Evolutionary conservation across 108 stramenopile genomes (phyloP), one percentile per base, ranked within the genome.

Genomic region (Stephanodiscus triporus): DNA sequence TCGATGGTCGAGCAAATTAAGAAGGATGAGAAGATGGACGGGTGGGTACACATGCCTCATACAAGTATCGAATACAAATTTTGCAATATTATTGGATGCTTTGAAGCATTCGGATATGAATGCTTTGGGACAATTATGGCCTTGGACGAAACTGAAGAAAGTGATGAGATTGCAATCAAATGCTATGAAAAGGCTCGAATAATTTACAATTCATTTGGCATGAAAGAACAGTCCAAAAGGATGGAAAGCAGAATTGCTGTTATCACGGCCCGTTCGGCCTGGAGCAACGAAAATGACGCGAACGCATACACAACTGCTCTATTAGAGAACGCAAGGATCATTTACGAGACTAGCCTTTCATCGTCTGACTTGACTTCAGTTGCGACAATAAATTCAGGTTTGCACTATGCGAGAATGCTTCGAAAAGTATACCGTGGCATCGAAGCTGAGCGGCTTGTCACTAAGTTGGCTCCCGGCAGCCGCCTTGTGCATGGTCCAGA

Each of bases 131-230:
- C 6, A 2, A 34, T 34, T 34, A 34, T 5, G 5, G 6, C 5
- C 6, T n/a, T n/a, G 2, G 48, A 49, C n/a, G 2, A 6, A 2
- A 49, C 58, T 7, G 24, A 56, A 34, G 30, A 54, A 29, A 56
- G 68, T 29, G 23, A 23, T 19, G 16, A n/a, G 2, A 37, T 23
- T 9, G 50, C 68, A 19, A 55, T 50, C 51, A 26, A 38, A 56
- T 68, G 54, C 54, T 36, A 54, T 22, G 54, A 55, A 17, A 68
- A 51, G 49, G 32, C 26, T 17, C 47, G 68, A 54, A 38, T 36
- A 5, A 38, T 68, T 6, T 51, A 26, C 29, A 4, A 34, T 34
- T 34, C 5, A 34, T 5, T 34, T 34, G 32, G 32, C 32, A 34
- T 34, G 20, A 50, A 27, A 53, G 34, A 23, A 34, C 9, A 32